Evolutionary conservation across 257 asterid genomes (phyloP).

Genomic region (Gardenia jasminoides): DNA sequence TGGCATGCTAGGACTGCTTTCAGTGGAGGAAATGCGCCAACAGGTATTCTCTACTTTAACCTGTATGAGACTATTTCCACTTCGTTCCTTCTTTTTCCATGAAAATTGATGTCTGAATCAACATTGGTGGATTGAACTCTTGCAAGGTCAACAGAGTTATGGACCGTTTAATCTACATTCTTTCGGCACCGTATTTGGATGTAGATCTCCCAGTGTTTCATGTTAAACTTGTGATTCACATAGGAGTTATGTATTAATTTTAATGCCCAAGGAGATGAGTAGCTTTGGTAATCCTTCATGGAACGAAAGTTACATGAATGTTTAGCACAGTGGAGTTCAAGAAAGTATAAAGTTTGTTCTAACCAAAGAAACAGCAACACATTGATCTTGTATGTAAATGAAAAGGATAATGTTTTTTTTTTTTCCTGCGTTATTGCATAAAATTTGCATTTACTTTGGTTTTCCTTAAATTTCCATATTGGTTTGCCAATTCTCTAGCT

Average conservation of each 20-base stretch:
- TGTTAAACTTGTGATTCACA: background rate
- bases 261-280: background rate
- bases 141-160: background rate
- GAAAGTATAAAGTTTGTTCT: background rate
- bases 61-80: no score
- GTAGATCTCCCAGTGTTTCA: background rate
- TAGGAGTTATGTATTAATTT: background rate
- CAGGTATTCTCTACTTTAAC: constrained; percentile 42
- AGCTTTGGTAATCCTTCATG: background rate
- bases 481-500: no score
- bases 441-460: no score
- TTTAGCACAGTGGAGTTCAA: background rate
- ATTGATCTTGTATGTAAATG: no score
- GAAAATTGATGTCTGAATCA: background rate
- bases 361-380: no score
- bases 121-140: background rate
- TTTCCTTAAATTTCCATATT: no score
- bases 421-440: no score
- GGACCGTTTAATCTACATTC: background rate
- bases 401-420: no score
- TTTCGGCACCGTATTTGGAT: background rate
- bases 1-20: constrained; percentile 76
- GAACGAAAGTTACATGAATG: background rate
- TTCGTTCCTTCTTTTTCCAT: no score
- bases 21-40: constrained; percentile 91